phyloP scores from a whole-genome alignment of 352 stramenopile genomes.

The Hyphochytrium catenoides region DNA sequence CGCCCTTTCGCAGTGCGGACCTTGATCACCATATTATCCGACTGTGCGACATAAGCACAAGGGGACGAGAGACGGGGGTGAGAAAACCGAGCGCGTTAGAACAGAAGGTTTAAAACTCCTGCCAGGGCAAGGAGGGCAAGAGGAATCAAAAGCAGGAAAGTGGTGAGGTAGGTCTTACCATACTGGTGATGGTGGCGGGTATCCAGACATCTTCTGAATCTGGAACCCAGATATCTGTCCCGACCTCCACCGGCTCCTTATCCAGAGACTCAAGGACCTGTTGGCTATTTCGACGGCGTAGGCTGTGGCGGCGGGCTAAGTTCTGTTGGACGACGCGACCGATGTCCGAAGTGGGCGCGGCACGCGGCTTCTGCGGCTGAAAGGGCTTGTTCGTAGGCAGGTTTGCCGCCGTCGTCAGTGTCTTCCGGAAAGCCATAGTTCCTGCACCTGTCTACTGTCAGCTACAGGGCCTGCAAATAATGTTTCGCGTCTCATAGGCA shows the following conservation, averaged over 20 bases:
- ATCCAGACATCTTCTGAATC: slow-evolving; percentile 48
- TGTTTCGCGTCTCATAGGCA: no score
- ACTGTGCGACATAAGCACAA: no score
- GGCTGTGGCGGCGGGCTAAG: slow-evolving; percentile 22
- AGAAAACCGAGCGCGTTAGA: no score
- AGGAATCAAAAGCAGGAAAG: no score
- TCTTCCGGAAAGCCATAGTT: no score
- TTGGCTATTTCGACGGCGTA: slow-evolving; percentile 32
- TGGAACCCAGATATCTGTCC: slow-evolving; percentile 56
- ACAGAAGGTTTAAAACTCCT: no score
- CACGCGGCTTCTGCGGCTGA: slow-evolving; percentile 20
- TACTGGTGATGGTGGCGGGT: slow-evolving; percentile 21
- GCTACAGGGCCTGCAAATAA: no score
- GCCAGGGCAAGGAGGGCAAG: no score
- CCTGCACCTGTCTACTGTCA: no score
- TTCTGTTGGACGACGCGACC: slow-evolving; percentile 50
- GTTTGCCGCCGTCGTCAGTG: slow-evolving; percentile 17
- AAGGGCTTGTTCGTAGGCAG: slow-evolving; percentile 54
- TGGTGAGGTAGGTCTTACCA: slow-evolving; percentile 30
- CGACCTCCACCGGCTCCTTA: slow-evolving; percentile 37
- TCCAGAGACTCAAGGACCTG: slow-evolving; percentile 35
- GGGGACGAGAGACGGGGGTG: no score
- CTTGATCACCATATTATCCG: slow-evolving; percentile 33
- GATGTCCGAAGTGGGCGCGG: slow-evolving; percentile 24
- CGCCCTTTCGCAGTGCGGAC: slow-evolving; percentile 39